Conservation (phyloP, 1,284 basidiomycete genomes). For the Boletus mariae region DNA sequence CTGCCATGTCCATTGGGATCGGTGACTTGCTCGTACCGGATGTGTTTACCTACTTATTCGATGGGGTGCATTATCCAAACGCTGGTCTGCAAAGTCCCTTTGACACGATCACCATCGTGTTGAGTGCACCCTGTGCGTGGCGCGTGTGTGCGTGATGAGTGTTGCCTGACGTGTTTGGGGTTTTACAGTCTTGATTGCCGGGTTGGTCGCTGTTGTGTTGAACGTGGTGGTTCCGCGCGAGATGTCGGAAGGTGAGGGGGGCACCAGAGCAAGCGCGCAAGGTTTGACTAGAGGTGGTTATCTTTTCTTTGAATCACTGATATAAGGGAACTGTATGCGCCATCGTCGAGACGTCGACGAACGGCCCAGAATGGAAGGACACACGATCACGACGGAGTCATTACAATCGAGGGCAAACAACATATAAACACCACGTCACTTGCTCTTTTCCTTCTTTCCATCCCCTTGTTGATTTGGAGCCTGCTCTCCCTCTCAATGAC, state of each 20-base stretch:
- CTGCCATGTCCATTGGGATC: slow-evolving; percentile 69
- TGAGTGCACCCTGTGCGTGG: slow-evolving; percentile 72
- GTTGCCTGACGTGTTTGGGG: slow-evolving; percentile 13
- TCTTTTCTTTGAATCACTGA: no score
- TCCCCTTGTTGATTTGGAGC: no score
- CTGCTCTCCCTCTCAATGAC: no score
- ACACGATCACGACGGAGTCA: neutral
- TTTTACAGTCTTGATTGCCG: slow-evolving; percentile 56
- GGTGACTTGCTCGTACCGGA: slow-evolving; percentile 62
- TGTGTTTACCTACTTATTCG: slow-evolving; percentile 68
- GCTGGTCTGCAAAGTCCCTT: slow-evolving; percentile 69
- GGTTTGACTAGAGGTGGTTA: neutral
- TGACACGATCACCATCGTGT: slow-evolving; percentile 73
- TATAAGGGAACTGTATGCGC: no score
- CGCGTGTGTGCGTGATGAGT: neutral
- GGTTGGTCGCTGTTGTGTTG: slow-evolving; percentile 61
- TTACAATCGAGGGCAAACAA: neutral
- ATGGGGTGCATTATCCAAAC: slow-evolving; percentile 53
- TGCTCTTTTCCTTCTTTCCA: neutral
- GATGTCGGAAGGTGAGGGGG: slow-evolving; percentile 18
- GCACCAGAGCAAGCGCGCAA: neutral
- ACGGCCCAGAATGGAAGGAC: neutral
- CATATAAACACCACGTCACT: neutral
- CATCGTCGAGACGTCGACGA: no score
- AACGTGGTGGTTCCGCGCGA: slow-evolving; percentile 65